These are phyloP conservation scores for Mucor circinelloides DNA, from an alignment of 371 early-diverging fungal species.

Conservation along the genomic window DNA sequence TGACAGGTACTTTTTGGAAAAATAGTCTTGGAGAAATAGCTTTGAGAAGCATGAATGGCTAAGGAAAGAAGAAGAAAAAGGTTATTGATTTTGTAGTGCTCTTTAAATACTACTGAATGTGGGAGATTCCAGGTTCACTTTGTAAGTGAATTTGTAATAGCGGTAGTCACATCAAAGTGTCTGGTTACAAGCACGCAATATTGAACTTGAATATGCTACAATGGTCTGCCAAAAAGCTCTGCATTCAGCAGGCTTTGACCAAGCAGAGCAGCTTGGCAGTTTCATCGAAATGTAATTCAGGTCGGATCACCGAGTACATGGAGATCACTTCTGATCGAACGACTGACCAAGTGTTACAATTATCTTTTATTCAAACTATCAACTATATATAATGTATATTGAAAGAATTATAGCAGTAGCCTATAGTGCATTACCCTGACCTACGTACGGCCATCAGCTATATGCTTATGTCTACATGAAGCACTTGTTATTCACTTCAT, in stretches of 20 bases:
- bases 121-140: background rate
- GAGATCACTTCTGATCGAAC: background rate
- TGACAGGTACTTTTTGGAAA: background rate
- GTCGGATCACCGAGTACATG: background rate
- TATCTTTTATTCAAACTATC: background rate
- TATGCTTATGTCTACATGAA: background rate
- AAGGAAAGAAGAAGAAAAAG: background rate
- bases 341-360: background rate
- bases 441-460: background rate
- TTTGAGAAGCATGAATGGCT: background rate
- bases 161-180: background rate
- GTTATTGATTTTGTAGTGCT: background rate
- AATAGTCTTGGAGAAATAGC: background rate
- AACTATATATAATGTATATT: too few relatives aligned
- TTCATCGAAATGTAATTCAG: background rate
- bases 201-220: background rate
- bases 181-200: background rate
- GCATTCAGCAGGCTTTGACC: too few relatives aligned
- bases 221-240: background rate
- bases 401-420: too few relatives aligned
- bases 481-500: background rate
- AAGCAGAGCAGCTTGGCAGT: background rate
- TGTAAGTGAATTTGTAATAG: background rate
- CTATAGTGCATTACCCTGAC: background rate
- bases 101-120: background rate